Evolutionary conservation across 2,329 filamentous ascomycete species (phyloP), one percentile per base, ranked within the genome.

Genomic region (Diaporthe longicolla): DNA sequence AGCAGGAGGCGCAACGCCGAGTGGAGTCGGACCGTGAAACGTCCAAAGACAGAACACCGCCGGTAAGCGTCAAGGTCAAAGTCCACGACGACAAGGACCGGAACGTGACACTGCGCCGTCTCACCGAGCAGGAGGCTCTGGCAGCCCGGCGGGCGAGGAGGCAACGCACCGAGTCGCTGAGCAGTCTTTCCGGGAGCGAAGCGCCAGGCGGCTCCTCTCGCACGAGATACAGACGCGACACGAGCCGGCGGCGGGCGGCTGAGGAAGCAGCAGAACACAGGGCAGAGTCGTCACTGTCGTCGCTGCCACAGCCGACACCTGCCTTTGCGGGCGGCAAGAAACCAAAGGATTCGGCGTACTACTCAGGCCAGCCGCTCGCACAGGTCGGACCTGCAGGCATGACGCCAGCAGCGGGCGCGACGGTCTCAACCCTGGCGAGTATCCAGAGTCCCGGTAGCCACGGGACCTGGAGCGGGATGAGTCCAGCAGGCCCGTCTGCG

Each of bases 341-440:
- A 78, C 83, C 81, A 15, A 92, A 91, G 78, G 90, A 92, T 78
- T 90, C 89, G 58, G 89, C 89, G 11, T 92, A 92, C 78, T 92
- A 90, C 78, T 90, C 89, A 4, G 89, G 88, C 9, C 82, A 83
- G 74, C 82, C 85, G 2, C 68, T 65, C 5, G 29, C 13, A 57
- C 69, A 55, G 58, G 17, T 45, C 61, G 83, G 85, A 3, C 84
- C 85, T 21, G 83, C 85, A n/a, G 85, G 84, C 1, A 76, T 77
- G 37, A 78, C 79, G 10, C 82, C 85, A 1, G 80, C 82, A 21
- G 83, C 83, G 0, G 82, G 82, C 3, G 82, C 81, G 45, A 88
- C 87, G 5, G 82, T 87, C 55, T 89, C 88, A 61, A 88, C 85
- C 75, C 76, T 86, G 59, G 85, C 81, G 71, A 88, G 84, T 73